Base-by-base conservation (phyloP, 371 early-diverging fungal species). In the Cokeromyces recurvatus region DNA sequence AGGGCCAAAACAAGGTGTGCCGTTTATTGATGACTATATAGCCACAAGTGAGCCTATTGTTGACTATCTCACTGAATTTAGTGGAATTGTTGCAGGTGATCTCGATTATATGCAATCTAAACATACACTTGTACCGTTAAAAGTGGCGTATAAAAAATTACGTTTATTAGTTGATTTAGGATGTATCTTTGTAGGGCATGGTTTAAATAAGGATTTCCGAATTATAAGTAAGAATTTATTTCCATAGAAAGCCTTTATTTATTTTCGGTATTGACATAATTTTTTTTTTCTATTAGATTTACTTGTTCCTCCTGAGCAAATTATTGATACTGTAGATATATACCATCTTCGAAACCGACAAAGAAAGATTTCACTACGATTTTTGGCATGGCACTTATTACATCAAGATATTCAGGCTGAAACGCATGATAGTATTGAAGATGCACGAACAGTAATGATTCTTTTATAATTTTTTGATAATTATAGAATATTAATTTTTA, bases 1-100 rank as follows among this genome's bases (percentile, higher is more conserved):
- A 11, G 91, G 89, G 0, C 64, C 67, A 1, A 57, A 78, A 36
- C 81, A 86, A 32, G 85, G 83, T 15, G 64, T 84, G 4, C 94
- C 95, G 1, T 95, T 95, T 58, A 91, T 97, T 22, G 97, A 97
- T 62, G 97, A 97, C 52, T 95, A 97, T 59, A 90, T 97, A 34
- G 81, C 77, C 0, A 84, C 86, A 1, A 78, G 78, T 4, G 90
- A 91, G 38, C 86, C 87, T 2, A 79, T 97, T 15, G 89, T 86
- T 12, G 94, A 97, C 54, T 92, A 94, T 53, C 54, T 94, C 22
- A 94, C 97, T 0, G 90, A 91, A 61, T 97, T 78, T 53, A 91
- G 91, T 20, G 96, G 97, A 25, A 95, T 95, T 48, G 81, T 86
- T 43, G 74, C 86, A 0, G 88, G 87, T 11, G 96, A 97, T 64